These are phyloP conservation scores for Zygosaccharomyces bailii DNA, from an alignment of 805 yeast species.

Conservation along the genomic window DNA sequence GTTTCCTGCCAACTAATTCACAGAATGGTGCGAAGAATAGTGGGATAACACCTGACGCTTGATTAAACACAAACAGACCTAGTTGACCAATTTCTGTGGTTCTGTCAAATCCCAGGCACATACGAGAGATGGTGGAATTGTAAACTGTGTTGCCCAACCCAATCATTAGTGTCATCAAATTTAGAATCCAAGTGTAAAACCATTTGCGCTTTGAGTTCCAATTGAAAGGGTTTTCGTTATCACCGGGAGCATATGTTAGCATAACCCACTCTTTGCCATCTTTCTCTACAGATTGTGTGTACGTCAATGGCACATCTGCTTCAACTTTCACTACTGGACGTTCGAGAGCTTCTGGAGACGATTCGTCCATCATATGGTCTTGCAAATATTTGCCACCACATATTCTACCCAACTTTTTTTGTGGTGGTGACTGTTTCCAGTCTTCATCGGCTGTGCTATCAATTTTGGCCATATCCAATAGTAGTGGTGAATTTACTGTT, in stretches of 20 bases:
- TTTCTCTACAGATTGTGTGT: conserved; percentile 1
- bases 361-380: background rate
- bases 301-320: conserved; percentile 2
- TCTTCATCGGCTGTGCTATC: conserved; percentile 6
- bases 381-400: conserved; percentile 3
- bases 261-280: conserved; percentile 6
- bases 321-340: conserved; percentile 3
- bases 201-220: conserved; percentile 3
- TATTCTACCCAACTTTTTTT: conserved; percentile 2
- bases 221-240: conserved; percentile 2
- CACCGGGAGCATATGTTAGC: conserved; percentile 4
- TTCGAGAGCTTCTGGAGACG: conserved; percentile 1
- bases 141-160: conserved; percentile 4
- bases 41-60: conserved; percentile 2
- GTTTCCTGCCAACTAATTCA: conserved; percentile 5
- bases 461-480: conserved; percentile 7
- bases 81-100: conserved; percentile 3
- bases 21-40: conserved; percentile 6
- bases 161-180: conserved; percentile 2
- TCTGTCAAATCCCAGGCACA: conserved; percentile 3
- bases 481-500: no score
- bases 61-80: conserved; percentile 3
- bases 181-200: conserved; percentile 4
- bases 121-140: conserved; percentile 2
- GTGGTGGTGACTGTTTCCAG: conserved; percentile 5